A percentile compares a stretch with the other conserved stretches of the same genome.
Evolutionary conservation across 768 basidiomycete species (phyloP).

Genomic region (Trametes cingulata): DNA sequence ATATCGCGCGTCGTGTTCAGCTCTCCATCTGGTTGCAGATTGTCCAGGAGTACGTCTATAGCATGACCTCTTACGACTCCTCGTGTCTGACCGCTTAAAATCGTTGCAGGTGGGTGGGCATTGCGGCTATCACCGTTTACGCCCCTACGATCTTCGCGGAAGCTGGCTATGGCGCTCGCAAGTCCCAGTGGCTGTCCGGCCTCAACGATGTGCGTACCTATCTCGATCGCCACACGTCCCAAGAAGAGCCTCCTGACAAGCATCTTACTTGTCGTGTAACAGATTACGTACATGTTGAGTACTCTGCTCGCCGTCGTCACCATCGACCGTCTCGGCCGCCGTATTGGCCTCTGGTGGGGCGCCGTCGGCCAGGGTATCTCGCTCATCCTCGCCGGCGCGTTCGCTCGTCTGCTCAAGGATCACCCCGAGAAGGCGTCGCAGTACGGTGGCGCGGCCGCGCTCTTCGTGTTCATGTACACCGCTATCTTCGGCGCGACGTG

Average conservation of each 20-base stretch:
- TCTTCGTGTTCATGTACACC: slow-evolving; percentile 47
- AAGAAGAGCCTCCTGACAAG: not conserved
- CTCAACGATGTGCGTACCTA: slow-evolving; percentile 40
- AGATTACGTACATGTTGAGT: slow-evolving; percentile 46
- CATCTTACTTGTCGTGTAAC: not conserved
- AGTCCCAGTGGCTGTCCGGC: slow-evolving; percentile 46
- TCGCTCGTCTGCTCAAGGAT: slow-evolving; percentile 42
- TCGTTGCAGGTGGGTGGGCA: slow-evolving; percentile 42
- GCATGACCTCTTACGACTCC: not conserved
- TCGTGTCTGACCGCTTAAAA: not conserved
- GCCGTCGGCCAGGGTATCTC: slow-evolving; percentile 43
- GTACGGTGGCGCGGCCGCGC: slow-evolving; percentile 45
- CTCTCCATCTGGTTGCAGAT: slow-evolving; percentile 48
- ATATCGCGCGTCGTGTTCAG: slow-evolving; percentile 44
- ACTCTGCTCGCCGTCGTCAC: slow-evolving; percentile 44
- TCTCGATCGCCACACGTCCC: not conserved
- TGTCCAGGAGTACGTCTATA: slow-evolving; percentile 40
- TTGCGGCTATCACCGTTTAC: slow-evolving; percentile 48
- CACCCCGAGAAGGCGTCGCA: slow-evolving; percentile 40
- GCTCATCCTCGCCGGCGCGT: slow-evolving; percentile 43
- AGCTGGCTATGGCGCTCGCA: slow-evolving; percentile 44
- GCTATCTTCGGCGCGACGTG: slow-evolving; percentile 48
- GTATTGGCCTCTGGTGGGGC: slow-evolving; percentile 48
- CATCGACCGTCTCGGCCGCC: slow-evolving; percentile 45
- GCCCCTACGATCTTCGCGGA: slow-evolving; percentile 46